Base-by-base conservation (phyloP, 2,329 filamentous ascomycete species). In the Neofusicoccum laricinum region DNA sequence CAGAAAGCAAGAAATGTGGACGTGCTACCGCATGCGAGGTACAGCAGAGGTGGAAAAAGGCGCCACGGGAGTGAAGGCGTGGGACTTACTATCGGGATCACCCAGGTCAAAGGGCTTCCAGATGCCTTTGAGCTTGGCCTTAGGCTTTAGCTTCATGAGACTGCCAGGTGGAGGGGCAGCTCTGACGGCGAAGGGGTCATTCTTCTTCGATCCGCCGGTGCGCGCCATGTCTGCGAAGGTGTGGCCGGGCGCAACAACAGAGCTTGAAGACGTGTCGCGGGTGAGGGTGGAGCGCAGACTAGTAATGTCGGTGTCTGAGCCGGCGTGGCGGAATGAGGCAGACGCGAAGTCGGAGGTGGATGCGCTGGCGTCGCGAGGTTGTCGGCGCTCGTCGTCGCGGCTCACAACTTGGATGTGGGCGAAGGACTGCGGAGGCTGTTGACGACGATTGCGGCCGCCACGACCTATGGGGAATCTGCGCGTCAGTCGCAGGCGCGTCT, bases 181-280 rank as follows among this genome's bases (percentile, higher is more conserved):
- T 12, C 62, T 50, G 17, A 49, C 40, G 4, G 50, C 65, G 11
- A 66, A 38, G 10, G 50, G 51, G 17, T 71, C 68, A 17, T 63
- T 48, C 14, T 61, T 64, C 63, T 68, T 63, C 38, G 61, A 67
- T 14, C 43, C 62, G 12, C 55, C 69, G 66, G 65, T 57, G 45
- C 72, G 70, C 3, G 72, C 69, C 73, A 76, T 76, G 25, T 73
- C 69, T 40, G 71, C 72, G 40, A 75, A 73, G 3, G 69, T 72
- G 7, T 66, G 67, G 11, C 64, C 63, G 4, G 46, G 46, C 14
- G 63, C 63, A 15, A 64, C 63, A 15, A 38, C 21, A 5, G 63
- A 53, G 45, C 63, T 64, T n/a, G 21, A 45, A 32, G 63, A 59
- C 3, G 36, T 61, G 14, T 38, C 38, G 30, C n/a, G 63, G 15